phyloP scores from a whole-genome alignment of 2,329 filamentous ascomycete species.

The Pyrenochaeta sp. region DNA sequence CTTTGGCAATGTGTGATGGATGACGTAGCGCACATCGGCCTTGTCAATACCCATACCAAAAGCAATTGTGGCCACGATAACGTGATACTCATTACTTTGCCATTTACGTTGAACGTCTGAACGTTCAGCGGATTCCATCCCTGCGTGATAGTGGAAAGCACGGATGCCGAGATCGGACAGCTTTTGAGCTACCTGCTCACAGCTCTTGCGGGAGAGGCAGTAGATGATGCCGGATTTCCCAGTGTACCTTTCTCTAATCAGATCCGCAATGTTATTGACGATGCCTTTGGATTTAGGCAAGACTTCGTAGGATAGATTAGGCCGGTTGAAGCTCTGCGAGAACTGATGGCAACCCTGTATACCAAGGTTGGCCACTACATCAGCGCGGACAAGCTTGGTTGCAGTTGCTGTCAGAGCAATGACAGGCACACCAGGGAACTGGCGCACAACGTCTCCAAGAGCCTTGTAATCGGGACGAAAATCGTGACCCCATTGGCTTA shows the following conservation, averaged over 20 bases:
- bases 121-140: conserved; percentile 74
- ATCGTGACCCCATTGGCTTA: conserved; percentile 99
- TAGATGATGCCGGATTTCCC: conserved; percentile 90
- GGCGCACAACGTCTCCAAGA: conserved; percentile 75
- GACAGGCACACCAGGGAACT: conserved; percentile 81
- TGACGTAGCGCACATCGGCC: conserved; percentile 92
- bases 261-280: conserved; percentile 63
- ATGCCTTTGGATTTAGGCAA: conserved; percentile 71
- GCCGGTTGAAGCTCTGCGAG: conserved; percentile 95
- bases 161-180: conserved; percentile 72
- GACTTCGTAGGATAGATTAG: conserved; percentile 91
- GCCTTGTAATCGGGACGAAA: conserved; percentile 96
- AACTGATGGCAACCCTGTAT: conserved; percentile 82
- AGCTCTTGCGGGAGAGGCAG: conserved; percentile 83
- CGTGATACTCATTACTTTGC: conserved; percentile 81
- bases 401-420: conserved; percentile 97
- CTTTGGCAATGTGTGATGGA: conserved; percentile 92
- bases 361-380: conserved; percentile 89
- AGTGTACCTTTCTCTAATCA: conserved; percentile 75
- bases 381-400: conserved; percentile 88
- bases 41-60: conserved; percentile 99
- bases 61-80: conserved; percentile 97
- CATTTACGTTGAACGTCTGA: conserved; percentile 77
- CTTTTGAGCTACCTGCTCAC: conserved; percentile 79
- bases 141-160: conserved; percentile 87